Base-by-base conservation (phyloP, 495 filamentous ascomycete species). In the Penicillium simplicissimum region DNA sequence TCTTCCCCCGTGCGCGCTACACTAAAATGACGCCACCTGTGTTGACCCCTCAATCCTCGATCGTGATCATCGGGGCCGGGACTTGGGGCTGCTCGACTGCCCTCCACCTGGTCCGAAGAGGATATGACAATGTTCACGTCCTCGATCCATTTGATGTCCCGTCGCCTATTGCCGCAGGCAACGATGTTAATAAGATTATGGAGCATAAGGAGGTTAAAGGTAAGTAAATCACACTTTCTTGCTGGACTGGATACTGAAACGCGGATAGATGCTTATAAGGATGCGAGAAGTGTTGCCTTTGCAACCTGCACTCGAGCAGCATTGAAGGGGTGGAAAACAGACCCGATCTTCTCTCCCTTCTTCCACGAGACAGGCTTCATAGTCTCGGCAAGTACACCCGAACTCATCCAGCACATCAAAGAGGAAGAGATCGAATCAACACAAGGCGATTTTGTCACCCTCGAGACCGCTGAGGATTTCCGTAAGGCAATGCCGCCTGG, bases 131-230 rank as follows among this genome's bases (percentile, higher is more conserved):
- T 61, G 73, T 84, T 55, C 79, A 68, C 0, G 81, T 84, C 14
- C 67, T 84, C 2, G 82, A 85, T 63, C 68, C 71, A 7, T 65
- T 79, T 54, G 57, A 64, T 0, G 63, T 83, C 8, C 82, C 82
- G 3, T 83, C 81, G 4, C 69, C 76, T n/a, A 83, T 82, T 58
- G 71, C 80, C 17, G 81, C 82, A 3, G 82, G 82, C 3, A 85
- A 84, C 59, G 82, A 84, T 57, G 64, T 85, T 17, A 85, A 85
- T 52, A 84, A 84, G 57, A 84, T 84, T 55, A 79, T 84, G 68
- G 82, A 85, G 63, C 74, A 76, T 53, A 71, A 69, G 47, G 72
- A 76, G 36, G 25, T 69, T n/a, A 76, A 79, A 74, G 71, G 82
- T 80, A 64, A 33, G 45, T 21, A 4, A 0, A 53, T 17, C 56